Base-by-base conservation (phyloP, 257 asterid species). In the Plectranthus barbatus region DNA sequence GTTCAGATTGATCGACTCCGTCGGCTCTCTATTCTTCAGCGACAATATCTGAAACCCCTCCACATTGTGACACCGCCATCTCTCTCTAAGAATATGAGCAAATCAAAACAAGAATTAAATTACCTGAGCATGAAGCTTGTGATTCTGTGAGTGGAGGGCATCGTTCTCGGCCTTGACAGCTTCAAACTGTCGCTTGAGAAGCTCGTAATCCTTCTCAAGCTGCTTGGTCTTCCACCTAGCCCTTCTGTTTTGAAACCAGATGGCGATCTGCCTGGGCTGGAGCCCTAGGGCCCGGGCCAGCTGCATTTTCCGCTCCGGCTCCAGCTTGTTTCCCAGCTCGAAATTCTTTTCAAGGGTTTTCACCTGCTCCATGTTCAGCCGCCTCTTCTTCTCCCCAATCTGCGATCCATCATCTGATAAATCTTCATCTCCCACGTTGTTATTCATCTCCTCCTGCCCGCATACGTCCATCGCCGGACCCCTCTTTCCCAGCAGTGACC, bases 1-100 rank as follows among this genome's bases (percentile, higher is more conserved):
- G 93, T 91, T 87, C 51, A 91, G 90, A 74, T 87, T 91, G 50
- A 91, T 87, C 14, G 95, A 85, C 50, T 85, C 97, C 12, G 92
- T 87, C 51, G 96, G 90, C 68, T 90, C 97, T 70, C 86, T 82
- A 45, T 77, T 83, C 83, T 87, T 91, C 70, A 91, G 74, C 72
- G 91, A 84, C 84, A 82, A 4, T 68, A 91, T 81, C 97, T 90
- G 83, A 23, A 7, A 42, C 5, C 4, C n/a, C n/a, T n/a, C n/a
- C n/a, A n/a, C n/a, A n/a, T n/a, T n/a, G n/a, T n/a, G n/a, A n/a
- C n/a, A n/a, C n/a, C n/a, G n/a, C n/a, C n/a, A n/a, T n/a, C n/a
- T n/a, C n/a, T n/a, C n/a, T n/a, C n/a, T n/a, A n/a, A n/a, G n/a
- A n/a, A n/a, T n/a, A n/a, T n/a, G n/a, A n/a, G n/a, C n/a, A n/a